Base-by-base conservation (phyloP, 352 stramenopile genomes). In the Globisporangium irregulare region DNA sequence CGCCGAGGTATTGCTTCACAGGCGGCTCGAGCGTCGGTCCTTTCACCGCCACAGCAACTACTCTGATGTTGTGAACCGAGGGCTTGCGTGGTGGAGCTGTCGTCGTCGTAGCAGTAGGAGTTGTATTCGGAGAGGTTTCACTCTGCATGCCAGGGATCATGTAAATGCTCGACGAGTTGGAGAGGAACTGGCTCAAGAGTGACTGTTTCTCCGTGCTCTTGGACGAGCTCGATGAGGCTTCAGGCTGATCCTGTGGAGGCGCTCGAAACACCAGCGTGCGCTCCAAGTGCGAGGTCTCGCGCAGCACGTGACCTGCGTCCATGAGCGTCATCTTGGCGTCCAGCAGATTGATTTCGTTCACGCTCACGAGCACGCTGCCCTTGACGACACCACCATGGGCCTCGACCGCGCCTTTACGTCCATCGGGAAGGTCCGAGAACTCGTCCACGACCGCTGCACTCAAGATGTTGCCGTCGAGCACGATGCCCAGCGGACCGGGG, bases 331-430 rank as follows among this genome's bases (percentile, higher is more conserved):
- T 62, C 29, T 77, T 69, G 20, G 67, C 61, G 0, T 69, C 53
- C 3, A 84, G 55, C 4, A 92, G 77, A 29, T 93, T 71, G 54
- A 74, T 65, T 18, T 86, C 74, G 58, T 95, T 93, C n/a, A 95
- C 73, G 3, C 66, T 72, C 12, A 88, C 68, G 25, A 95, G 72
- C 9, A 92, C 70, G 43, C 74, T 84, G 12, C 85, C 83, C 0
- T 69, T 22, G 0, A 68, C 20, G 1, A 93, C 74, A 1, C 71
- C 72, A 0, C 82, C 79, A 51, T 81, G 78, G 9, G 69, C 20
- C 54, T 93, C 83, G 20, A 93, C 67, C 1, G 73, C 66, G 20
- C 85, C 87, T 29, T 76, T 78, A 15, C n/a, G 25, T 20, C 73
- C 73, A 7, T 64, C 70, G 2, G 71, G 65, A 5, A 88, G 57